Evolutionary conservation across 2,329 filamentous ascomycete species (phyloP).

Genomic region (Aspergillus pseudoviridinutans): DNA sequence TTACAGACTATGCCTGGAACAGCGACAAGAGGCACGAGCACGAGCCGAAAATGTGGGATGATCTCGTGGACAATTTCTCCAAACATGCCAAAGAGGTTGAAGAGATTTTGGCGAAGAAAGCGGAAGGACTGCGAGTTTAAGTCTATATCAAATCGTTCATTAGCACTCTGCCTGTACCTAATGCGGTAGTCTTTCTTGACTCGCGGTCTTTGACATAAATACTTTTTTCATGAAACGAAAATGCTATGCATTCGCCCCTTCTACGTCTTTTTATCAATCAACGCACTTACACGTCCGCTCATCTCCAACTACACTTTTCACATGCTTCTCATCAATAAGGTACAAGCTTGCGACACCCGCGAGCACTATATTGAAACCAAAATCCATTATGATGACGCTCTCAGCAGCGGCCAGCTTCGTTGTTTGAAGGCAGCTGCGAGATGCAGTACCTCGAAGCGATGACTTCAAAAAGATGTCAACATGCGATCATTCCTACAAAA

Average conservation of each 20-base stretch:
- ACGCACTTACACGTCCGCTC: not conserved
- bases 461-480: constrained; percentile 10
- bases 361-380: not conserved
- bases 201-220: too few relatives aligned
- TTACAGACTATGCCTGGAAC: constrained; percentile 34
- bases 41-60: constrained; percentile 53
- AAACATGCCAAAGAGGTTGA: constrained; percentile 46
- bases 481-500: constrained; percentile 1
- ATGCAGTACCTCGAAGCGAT: not conserved
- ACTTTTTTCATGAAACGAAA: too few relatives aligned
- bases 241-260: not conserved
- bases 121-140: constrained; percentile 15
- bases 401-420: not conserved
- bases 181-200: not conserved
- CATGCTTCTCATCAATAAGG: not conserved
- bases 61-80: constrained; percentile 51
- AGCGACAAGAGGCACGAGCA: constrained; percentile 43
- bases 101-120: constrained; percentile 37
- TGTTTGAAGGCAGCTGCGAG: not conserved
- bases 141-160: not conserved
- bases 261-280: not conserved
- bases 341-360: not conserved
- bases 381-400: not conserved
- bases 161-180: not conserved
- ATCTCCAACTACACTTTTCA: not conserved